A percentile compares a stretch with the other conserved stretches of the same genome.
phyloP scores from a whole-genome alignment of 2,329 filamentous ascomycete genomes.

The Xylaria arbuscula region DNA sequence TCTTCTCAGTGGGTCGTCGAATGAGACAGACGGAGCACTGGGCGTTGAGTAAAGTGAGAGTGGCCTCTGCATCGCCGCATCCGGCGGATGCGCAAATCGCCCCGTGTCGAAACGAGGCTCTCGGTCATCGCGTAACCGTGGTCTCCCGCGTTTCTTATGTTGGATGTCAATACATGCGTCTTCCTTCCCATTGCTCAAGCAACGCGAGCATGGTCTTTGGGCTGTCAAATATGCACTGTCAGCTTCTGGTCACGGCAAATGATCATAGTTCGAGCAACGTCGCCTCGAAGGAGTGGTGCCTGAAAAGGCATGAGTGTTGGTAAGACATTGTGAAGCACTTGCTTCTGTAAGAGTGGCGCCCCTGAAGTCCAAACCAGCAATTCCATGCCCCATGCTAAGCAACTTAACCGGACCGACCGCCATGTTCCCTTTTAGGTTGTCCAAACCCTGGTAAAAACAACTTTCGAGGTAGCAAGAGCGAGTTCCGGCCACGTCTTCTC shows the following conservation, averaged over 20 bases:
- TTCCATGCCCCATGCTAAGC: not conserved
- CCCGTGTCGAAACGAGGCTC: slow-evolving; percentile 67
- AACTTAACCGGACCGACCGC: not conserved
- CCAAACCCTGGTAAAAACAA: not conserved
- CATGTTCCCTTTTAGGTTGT: not conserved
- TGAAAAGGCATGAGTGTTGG: not conserved
- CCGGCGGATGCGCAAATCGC: slow-evolving; percentile 59
- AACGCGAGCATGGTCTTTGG: slow-evolving; percentile 81
- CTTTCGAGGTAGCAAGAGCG: not conserved
- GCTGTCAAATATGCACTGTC: slow-evolving; percentile 59
- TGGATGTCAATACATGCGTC: slow-evolving; percentile 85
- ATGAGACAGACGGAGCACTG: slow-evolving; percentile 56
- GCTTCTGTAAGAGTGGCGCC: slow-evolving; percentile 23
- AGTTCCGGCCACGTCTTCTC: not conserved
- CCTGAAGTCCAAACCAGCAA: not conserved
- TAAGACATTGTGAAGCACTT: slow-evolving; percentile 26
- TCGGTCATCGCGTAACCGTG: slow-evolving; percentile 78
- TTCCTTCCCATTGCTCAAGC: slow-evolving; percentile 81
- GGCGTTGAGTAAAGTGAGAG: slow-evolving; percentile 63
- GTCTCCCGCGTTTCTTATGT: slow-evolving; percentile 85
- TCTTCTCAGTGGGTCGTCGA: slow-evolving; percentile 60
- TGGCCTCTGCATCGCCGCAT: slow-evolving; percentile 61
- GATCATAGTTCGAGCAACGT: not conserved
- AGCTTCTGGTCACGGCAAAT: slow-evolving; percentile 44
- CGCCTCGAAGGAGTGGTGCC: not conserved